Percentiles rank a stretch among this genome's conserved stretches.
Conservation (phyloP, 78 protist genomes). For the Bodo saltans region DNA sequence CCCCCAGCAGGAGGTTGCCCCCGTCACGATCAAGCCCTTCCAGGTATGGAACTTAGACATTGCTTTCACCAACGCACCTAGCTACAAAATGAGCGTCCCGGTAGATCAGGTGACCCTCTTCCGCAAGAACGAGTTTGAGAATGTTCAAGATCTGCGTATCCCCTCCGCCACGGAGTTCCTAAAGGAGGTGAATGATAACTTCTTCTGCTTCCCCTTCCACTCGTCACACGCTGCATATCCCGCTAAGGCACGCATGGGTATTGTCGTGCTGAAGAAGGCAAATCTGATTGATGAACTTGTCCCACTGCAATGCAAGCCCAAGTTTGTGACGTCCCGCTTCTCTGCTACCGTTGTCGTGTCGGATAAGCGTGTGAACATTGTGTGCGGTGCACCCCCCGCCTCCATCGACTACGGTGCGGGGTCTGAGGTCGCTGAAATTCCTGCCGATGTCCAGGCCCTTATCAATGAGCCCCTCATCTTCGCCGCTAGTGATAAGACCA, state of each 20-base stretch:
- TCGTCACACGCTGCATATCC: conserved; percentile 55
- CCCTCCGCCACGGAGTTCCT: conserved; percentile 60
- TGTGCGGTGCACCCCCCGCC: neutral
- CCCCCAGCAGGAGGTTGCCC: conserved; percentile 43
- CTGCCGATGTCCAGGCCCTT: no score
- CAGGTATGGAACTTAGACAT: conserved; percentile 86
- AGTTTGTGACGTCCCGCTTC: neutral
- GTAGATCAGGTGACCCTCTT: conserved; percentile 41
- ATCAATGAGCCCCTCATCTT: no score
- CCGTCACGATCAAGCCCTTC: conserved; percentile 33
- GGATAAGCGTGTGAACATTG: neutral
- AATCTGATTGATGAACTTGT: neutral
- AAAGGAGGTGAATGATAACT: conserved; percentile 39
- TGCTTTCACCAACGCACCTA: conserved; percentile 67
- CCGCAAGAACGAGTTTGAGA: conserved; percentile 71
- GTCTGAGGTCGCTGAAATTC: no score
- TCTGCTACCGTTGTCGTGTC: neutral
- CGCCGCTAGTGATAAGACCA: no score
- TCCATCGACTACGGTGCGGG: no score
- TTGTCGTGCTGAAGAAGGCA: conserved; percentile 57
- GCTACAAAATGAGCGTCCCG: conserved; percentile 52
- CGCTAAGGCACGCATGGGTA: conserved; percentile 65
- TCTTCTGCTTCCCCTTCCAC: neutral
- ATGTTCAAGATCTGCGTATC: conserved; percentile 67
- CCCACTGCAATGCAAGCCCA: neutral